A percentile compares a stretch with the other conserved stretches of the same genome.
phyloP scores from a whole-genome alignment of 345 rosid genomes.

The Lepidium didymum region DNA sequence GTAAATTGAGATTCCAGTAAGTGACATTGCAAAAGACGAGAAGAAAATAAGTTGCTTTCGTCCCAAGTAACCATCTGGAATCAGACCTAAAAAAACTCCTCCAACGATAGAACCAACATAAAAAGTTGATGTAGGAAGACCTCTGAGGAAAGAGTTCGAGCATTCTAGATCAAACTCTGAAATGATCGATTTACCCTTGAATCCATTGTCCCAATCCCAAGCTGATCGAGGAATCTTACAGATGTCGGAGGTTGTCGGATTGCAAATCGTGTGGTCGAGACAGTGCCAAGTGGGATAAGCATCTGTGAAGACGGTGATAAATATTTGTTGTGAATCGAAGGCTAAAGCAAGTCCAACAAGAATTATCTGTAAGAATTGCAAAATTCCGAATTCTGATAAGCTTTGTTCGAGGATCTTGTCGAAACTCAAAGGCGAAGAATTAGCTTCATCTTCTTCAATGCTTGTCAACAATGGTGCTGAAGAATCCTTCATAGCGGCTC shows the following conservation, averaged over 20 bases:
- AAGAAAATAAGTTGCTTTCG: constrained; percentile 34
- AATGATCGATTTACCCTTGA: constrained; percentile 30
- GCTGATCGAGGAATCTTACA: constrained; percentile 37
- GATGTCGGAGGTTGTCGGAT: constrained; percentile 15
- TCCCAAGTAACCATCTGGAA: constrained; percentile 34
- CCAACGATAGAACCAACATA: constrained; percentile 40
- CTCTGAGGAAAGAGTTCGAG: constrained; percentile 33
- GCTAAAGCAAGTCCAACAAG: constrained; percentile 45
- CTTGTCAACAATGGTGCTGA: constrained; percentile 13
- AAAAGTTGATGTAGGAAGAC: constrained; percentile 48
- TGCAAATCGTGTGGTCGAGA: constrained; percentile 11
- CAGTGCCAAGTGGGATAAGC: constrained; percentile 57
- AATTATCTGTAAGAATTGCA: constrained; percentile 35
- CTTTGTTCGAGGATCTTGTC: constrained; percentile 15
- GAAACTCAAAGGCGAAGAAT: constrained; percentile 1
- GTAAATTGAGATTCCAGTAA: constrained; percentile 21
- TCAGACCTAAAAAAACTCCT: constrained; percentile 23
- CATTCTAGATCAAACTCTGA: constrained; percentile 55
- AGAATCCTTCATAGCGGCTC: constrained; percentile 10
- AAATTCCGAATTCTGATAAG: constrained; percentile 13
- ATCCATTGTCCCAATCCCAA: constrained; percentile 47
- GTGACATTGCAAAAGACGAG: constrained; percentile 28
- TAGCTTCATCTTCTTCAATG: constrained; percentile 1
- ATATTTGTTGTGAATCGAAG: constrained; percentile 60
- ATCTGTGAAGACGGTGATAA: constrained; percentile 59